A percentile compares a stretch with the other conserved stretches of the same genome.
Evolutionary conservation across 2,329 filamentous ascomycete species (phyloP).

Genomic region (Helotiales sp.): DNA sequence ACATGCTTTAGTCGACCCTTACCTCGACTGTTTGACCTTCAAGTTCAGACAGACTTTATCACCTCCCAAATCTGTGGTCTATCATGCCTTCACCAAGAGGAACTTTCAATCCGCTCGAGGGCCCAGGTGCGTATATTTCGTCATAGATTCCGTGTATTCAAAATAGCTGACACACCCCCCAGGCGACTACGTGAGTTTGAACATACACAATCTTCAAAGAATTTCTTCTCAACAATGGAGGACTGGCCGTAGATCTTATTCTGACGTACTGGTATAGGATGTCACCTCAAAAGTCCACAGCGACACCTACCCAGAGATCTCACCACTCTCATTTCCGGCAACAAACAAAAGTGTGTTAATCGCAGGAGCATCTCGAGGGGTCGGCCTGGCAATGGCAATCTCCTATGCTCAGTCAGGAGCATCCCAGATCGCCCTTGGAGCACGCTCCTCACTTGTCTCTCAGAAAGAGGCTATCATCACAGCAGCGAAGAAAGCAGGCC

Average conservation of each 20-base stretch:
- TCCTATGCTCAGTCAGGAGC: slow-evolving; percentile 60
- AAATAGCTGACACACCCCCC: background rate
- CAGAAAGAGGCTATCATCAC: slow-evolving; percentile 44
- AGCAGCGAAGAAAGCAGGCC: slow-evolving; percentile 43
- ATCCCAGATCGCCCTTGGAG: slow-evolving; percentile 56
- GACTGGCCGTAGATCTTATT: too few relatives aligned
- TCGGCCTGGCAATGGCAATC: slow-evolving; percentile 58
- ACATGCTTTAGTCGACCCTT: background rate
- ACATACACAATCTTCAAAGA: background rate
- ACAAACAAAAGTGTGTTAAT: slow-evolving; percentile 53
- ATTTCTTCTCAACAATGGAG: background rate
- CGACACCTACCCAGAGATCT: slow-evolving; percentile 60
- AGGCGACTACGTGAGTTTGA: slow-evolving; percentile 28
- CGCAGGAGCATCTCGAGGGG: slow-evolving; percentile 59
- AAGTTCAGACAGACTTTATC: background rate
- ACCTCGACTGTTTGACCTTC: background rate
- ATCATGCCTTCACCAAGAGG: slow-evolving; percentile 36
- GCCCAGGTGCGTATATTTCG: slow-evolving; percentile 24
- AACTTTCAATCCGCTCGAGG: slow-evolving; percentile 32
- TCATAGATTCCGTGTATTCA: too few relatives aligned
- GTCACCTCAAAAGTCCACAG: slow-evolving; percentile 39
- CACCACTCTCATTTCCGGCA: slow-evolving; percentile 43
- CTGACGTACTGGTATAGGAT: slow-evolving; percentile 2
- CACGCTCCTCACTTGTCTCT: slow-evolving; percentile 51
- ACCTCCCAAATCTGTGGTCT: background rate